Base-by-base conservation (phyloP, 2,329 filamentous ascomycete genomes). In the Zasmidium citrigriseum region DNA sequence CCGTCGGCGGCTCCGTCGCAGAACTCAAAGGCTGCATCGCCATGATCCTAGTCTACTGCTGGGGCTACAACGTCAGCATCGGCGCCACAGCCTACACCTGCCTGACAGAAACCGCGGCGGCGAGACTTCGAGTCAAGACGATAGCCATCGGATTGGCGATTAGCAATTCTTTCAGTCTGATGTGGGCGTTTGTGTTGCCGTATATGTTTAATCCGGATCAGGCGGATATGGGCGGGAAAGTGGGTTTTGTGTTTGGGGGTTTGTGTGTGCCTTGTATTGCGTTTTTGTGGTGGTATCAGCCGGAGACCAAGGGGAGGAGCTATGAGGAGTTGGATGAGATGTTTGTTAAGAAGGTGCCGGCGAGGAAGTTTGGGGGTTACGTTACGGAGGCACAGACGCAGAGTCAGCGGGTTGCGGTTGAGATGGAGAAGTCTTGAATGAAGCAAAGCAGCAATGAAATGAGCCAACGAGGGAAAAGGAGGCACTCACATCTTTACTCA, bases 291-390 rank as follows among this genome's bases (percentile, higher is more conserved):
- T 48, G 22, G 22, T 55, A 47, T 18, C 52, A 46, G 9, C 82
- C 82, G 2, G 83, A 86, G 73, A 82, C 83, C 16, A 78, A 77
- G 58, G 82, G 77, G 14, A 76, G 80, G 46, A 82, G 80, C 0
- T 79, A 82, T 52, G 80, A 78, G 46, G 82, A 85, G 70, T 75
- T 86, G 2, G 83, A 85, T 50, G 70, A 79, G n/a, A 69, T 86
- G 62, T 86, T 86, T 64, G 80, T 82, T 62, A 70, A 73, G 21
- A 63, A 67, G n/a, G 67, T 78, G 14, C 67, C 73, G 24, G 77
- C 80, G 2, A 70, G 78, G 59, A 75, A 77, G 60, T 80, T 67
- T 48, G 60, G 48, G 12, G 51, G 49, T 48, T 29, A 29, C 14
- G 27, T 29, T 29, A 29, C 27, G 7, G 27, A 29, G 7, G 27